Conservation (phyloP, 768 basidiomycete genomes). For the Agrocybe chaxingu region DNA sequence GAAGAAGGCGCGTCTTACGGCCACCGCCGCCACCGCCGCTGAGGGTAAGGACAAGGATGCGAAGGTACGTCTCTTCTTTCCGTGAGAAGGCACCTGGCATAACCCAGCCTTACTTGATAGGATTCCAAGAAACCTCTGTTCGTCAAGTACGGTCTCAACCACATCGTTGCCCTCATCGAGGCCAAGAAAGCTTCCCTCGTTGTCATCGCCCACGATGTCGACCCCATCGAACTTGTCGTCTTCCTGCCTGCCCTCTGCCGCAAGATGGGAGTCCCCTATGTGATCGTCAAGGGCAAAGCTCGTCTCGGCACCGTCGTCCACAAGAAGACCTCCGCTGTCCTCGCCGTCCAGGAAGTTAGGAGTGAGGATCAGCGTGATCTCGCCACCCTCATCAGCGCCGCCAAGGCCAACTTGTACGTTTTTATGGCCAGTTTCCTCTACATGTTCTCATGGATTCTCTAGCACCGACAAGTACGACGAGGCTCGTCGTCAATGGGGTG, state of each 20-base stretch:
- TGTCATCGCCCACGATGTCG: slow-evolving; percentile 95
- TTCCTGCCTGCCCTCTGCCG: slow-evolving; percentile 97
- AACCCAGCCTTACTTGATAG: slow-evolving; percentile 25
- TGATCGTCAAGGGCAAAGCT: slow-evolving; percentile 97
- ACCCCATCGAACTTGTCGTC: slow-evolving; percentile 98
- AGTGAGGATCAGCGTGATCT: slow-evolving; percentile 94
- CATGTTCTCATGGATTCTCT: not conserved
- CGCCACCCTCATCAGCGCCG: slow-evolving; percentile 86
- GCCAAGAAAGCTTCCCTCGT: slow-evolving; percentile 97
- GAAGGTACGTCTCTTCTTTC: slow-evolving; percentile 31
- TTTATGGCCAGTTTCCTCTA: not conserved
- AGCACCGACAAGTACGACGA: slow-evolving; percentile 95
- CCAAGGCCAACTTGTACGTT: slow-evolving; percentile 96
- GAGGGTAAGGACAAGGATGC: slow-evolving; percentile 69
- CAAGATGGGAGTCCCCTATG: slow-evolving; percentile 99
- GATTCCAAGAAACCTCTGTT: slow-evolving; percentile 93
- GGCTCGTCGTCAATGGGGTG: slow-evolving; percentile 89
- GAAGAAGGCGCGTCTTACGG: slow-evolving; percentile 91
- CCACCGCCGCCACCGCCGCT: slow-evolving; percentile 72
- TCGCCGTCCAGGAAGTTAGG: slow-evolving; percentile 91
- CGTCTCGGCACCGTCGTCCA: slow-evolving; percentile 97
- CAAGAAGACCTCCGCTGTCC: slow-evolving; percentile 95
- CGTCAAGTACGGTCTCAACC: slow-evolving; percentile 97
- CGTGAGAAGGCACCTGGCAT: no score
- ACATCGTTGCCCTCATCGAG: slow-evolving; percentile 92